These are phyloP conservation scores for Chrysoporthe austroafricana DNA, from an alignment of 2,329 filamentous ascomycete genomes.

Conservation along the genomic window DNA sequence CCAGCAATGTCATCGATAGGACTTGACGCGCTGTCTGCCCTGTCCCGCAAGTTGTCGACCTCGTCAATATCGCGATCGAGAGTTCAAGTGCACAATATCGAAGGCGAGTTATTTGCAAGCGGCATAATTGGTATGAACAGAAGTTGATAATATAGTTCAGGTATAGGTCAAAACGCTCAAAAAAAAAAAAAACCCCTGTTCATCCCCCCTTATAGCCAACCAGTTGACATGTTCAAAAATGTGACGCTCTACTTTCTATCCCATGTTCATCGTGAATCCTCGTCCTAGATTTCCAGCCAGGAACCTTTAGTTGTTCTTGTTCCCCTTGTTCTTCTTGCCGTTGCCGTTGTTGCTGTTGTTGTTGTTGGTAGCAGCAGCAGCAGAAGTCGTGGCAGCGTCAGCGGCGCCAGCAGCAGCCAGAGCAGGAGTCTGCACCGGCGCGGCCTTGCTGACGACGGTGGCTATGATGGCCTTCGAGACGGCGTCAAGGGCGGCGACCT, in stretches of 20 bases:
- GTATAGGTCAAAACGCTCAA: background rate
- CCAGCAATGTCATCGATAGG: background rate
- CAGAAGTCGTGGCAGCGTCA: background rate
- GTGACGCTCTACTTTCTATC: constrained; percentile 4
- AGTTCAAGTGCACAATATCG: background rate
- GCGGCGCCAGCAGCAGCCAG: constrained; percentile 4
- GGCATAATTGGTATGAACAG: background rate
- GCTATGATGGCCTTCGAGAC: constrained; percentile 10
- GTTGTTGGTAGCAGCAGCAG: constrained; percentile 3
- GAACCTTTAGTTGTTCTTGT: background rate
- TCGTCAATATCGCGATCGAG: background rate
- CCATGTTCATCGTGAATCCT: background rate
- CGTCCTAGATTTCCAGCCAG: background rate
- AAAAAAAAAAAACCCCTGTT: background rate
- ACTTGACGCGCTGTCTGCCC: background rate
- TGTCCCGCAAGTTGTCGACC: background rate
- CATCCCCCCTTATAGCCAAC: background rate
- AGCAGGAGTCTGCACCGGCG: constrained; percentile 24
- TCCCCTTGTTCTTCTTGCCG: constrained; percentile 1
- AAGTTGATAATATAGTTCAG: background rate
- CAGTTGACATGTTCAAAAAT: background rate
- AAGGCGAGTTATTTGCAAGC: background rate
- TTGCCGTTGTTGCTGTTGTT: constrained; percentile 6
- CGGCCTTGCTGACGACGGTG: constrained; percentile 22
- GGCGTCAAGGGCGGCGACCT: constrained; percentile 11